Conservation (phyloP, 1,284 basidiomycete species). For the Pholiota adiposa region DNA sequence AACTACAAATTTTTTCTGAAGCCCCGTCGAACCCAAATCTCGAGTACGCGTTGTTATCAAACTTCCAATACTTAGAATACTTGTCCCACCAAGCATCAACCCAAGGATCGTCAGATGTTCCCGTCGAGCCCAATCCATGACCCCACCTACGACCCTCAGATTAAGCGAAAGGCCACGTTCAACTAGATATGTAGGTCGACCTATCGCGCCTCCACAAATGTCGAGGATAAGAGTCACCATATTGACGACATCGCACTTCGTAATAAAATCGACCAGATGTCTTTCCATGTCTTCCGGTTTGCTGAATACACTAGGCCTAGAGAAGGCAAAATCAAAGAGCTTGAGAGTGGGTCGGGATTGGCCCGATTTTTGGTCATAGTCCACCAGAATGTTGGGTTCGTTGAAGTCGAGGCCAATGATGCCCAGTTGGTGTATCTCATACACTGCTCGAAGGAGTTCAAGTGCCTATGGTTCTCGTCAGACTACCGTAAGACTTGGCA, state of each 20-base stretch:
- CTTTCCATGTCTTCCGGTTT: not conserved
- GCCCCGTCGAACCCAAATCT: no score
- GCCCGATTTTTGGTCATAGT: not conserved
- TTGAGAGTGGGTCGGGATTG: not conserved
- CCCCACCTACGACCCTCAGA: not conserved
- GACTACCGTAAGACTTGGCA: no score
- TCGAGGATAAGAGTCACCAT: not conserved
- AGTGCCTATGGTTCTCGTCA: no score
- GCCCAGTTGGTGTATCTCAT: not conserved
- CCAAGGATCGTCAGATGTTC: not conserved
- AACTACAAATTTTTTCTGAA: no score
- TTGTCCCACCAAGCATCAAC: not conserved
- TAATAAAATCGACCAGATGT: not conserved
- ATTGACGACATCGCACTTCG: not conserved
- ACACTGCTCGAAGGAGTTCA: not conserved
- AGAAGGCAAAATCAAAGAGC: not conserved
- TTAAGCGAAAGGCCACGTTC: not conserved
- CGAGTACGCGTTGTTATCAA: no score
- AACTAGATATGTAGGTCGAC: not conserved
- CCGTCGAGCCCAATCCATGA: not conserved
- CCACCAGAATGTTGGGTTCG: not conserved
- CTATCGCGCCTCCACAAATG: not conserved
- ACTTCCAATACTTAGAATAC: no score
- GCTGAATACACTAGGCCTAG: not conserved
- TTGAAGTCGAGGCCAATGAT: not conserved